Conservation (phyloP, 106 monocot species). For the Narthecium ossifragum region DNA sequence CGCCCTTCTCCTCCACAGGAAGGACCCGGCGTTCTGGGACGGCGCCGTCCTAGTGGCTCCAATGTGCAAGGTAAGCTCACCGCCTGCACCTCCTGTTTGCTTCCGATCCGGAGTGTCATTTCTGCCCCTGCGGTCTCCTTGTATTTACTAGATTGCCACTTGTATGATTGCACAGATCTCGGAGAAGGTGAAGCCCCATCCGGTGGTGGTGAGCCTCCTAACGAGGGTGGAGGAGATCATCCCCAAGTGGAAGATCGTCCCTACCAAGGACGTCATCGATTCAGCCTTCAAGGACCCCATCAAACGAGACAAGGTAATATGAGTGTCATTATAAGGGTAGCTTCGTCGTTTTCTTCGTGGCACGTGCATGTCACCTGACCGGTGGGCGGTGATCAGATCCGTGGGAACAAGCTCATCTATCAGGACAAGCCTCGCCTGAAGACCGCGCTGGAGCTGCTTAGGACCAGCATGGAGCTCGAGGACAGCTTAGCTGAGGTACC, state of each 20-base stretch:
- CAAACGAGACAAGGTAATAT: conserved; percentile 77
- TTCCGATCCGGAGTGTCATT: too few relatives aligned
- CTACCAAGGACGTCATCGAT: conserved; percentile 85
- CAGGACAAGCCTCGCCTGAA: conserved; percentile 94
- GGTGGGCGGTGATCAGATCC: conserved; percentile 27
- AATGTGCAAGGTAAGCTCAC: conserved; percentile 98
- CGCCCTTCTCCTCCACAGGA: conserved; percentile 67
- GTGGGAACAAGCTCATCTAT: conserved; percentile 82
- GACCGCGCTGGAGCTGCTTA: conserved; percentile 82
- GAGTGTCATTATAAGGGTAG: too few relatives aligned
- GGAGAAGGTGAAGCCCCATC: conserved; percentile 93
- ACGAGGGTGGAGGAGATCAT: conserved; percentile 81
- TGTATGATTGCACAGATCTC: conserved; percentile 62
- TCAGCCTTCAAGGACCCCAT: conserved; percentile 85
- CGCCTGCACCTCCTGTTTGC: too few relatives aligned
- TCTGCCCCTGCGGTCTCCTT: too few relatives aligned
- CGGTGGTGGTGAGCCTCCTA: conserved; percentile 66
- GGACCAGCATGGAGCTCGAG: conserved; percentile 79
- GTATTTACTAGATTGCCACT: too few relatives aligned
- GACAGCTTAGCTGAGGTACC: conserved; percentile 42
- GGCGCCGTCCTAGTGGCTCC: conserved; percentile 92
- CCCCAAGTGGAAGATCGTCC: conserved; percentile 98
- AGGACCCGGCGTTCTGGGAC: conserved; percentile 77
- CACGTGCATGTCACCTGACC: too few relatives aligned
- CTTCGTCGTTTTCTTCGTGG: too few relatives aligned